Base-by-base conservation (phyloP, 371 early-diverging fungal genomes). In the Rhizopus arrhizus region DNA sequence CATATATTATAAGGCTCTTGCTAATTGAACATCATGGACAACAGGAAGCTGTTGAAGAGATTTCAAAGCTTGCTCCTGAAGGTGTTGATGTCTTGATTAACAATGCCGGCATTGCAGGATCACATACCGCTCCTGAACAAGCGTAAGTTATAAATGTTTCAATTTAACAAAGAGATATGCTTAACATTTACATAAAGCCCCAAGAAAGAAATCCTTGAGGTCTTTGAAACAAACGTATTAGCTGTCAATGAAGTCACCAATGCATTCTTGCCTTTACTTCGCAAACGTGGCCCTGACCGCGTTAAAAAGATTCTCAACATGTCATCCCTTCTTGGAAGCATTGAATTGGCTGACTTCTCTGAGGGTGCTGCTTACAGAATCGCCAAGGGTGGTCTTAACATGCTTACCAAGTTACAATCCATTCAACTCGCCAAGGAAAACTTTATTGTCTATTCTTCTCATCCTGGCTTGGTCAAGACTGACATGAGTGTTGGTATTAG, bases 51-150 rank as follows among this genome's bases (percentile, higher is more conserved):
- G 70, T 58, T n/a, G 53, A 54, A 8, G 54, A 65, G 51, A 59
- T 65, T 3, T 53, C 46, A 3, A 38, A 53, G 28, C 34, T 43
- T n/a, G 59, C 71, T 10, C 66, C 74, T 10, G 42, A 63, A 29
- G 74, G 71, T 29, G 49, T 68, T 51, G 66, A 70, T 53, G 62
- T 59, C 12, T 56, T 73, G 22, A 73, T 70, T 47, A 67, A 69
- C 35, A 76, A 76, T 62, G 77, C 73, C 22, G 76, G 77, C 5
- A 65, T 73, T 40, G 34, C 41, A 32, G 28, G 16, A 42, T 57
- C 43, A 6, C 5, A 40, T 33, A 58, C 5, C 36, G 28, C 43
- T 53, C 52, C 38, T 8, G n/a, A 36, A 15, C 10, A 15, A n/a
- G 28, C 28, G 12, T n/a, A 31, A 36, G 5, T 33, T 12, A 22